Evolutionary conservation across 805 yeast species (phyloP).

Genomic region (Cyberlindnera japonica): DNA sequence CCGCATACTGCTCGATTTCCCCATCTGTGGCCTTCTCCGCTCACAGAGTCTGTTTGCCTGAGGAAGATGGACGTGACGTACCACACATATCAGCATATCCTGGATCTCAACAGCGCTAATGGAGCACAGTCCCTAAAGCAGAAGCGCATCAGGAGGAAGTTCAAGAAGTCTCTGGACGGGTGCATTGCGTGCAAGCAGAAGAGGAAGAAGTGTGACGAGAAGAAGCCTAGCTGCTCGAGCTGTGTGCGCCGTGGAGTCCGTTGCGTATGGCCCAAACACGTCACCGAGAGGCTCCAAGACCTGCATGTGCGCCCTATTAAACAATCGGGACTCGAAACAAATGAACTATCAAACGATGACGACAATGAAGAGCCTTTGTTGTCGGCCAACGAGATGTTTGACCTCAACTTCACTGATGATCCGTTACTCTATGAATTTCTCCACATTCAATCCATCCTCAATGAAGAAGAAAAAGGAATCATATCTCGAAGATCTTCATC

Average conservation of each 20-base stretch:
- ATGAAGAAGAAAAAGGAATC: slow-evolving; percentile 4
- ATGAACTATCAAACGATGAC: too few relatives aligned
- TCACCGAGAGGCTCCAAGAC: slow-evolving; percentile 4
- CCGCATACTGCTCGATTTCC: too few relatives aligned
- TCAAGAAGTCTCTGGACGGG: slow-evolving; percentile 22
- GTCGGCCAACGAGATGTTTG: slow-evolving; percentile 4
- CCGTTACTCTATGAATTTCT: slow-evolving; percentile 21
- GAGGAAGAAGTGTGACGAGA: slow-evolving; percentile 27
- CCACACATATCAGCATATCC: slow-evolving; percentile 24
- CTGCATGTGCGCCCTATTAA: too few relatives aligned
- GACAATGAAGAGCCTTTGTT: neutral
- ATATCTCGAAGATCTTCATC: slow-evolving; percentile 4
- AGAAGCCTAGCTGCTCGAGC: slow-evolving; percentile 21
- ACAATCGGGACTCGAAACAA: too few relatives aligned
- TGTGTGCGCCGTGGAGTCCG: slow-evolving; percentile 15
- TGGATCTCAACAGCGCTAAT: slow-evolving; percentile 15
- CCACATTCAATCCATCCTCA: slow-evolving; percentile 19
- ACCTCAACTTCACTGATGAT: slow-evolving; percentile 3
- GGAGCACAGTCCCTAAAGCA: slow-evolving; percentile 7
- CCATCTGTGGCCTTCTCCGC: neutral
- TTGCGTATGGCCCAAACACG: slow-evolving; percentile 25
- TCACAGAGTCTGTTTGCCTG: neutral
- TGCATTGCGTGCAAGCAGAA: slow-evolving; percentile 23
- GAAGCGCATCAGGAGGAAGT: slow-evolving; percentile 13
- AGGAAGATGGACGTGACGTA: slow-evolving; percentile 11